Evolutionary conservation across 352 stramenopile genomes (phyloP).

Genomic region (Phytophthora macrochlamydospora): DNA sequence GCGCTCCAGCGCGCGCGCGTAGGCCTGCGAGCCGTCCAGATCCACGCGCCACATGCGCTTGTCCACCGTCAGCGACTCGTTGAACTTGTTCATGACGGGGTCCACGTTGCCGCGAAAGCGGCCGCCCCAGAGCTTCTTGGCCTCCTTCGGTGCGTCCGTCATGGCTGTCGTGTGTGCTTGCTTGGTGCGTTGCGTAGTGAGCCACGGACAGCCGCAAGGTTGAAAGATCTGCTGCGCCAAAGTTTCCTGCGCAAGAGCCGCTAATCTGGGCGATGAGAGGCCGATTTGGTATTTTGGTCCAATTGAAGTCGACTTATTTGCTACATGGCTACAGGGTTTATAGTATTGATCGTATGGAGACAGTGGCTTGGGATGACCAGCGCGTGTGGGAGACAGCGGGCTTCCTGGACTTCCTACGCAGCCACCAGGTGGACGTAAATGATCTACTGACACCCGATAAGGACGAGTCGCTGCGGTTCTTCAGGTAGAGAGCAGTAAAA

Average conservation of each 20-base stretch:
- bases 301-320: background rate
- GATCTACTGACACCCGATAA: conserved; percentile 45
- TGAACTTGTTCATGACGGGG: conserved; percentile 98
- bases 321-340: conserved; percentile 13
- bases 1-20: conserved; percentile 90
- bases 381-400: conserved; percentile 47
- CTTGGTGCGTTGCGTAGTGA: background rate
- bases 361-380: conserved; percentile 41
- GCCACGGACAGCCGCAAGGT: background rate
- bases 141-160: conserved; percentile 40
- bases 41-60: conserved; percentile 98
- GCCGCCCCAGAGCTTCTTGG: conserved; percentile 91
- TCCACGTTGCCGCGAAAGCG: conserved; percentile 96
- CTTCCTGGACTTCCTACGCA: conserved; percentile 65
- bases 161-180: conserved; percentile 23
- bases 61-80: conserved; percentile 98
- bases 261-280: conserved; percentile 19
- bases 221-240: background rate
- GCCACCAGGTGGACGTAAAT: conserved; percentile 46
- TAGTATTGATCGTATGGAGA: background rate
- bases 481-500: conserved; percentile 43
- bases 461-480: conserved; percentile 50
- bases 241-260: conserved; percentile 7
- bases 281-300: background rate
- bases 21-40: conserved; percentile 95